Conservation (phyloP, 306 rosid genomes). For the Herpetospermum pedunculosum region DNA sequence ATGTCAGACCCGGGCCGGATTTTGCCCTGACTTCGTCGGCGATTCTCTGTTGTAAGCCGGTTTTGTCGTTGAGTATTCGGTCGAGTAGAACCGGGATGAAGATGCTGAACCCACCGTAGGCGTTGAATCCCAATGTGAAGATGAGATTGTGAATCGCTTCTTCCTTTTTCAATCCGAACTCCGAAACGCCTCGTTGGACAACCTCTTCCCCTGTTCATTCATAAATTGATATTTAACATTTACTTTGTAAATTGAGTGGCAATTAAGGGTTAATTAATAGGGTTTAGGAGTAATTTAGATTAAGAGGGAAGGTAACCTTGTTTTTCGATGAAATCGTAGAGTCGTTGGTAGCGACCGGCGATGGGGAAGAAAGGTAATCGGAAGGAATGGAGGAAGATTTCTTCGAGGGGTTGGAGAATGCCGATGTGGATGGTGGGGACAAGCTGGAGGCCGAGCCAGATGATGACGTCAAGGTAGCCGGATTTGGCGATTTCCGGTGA, state of each 20-base stretch:
- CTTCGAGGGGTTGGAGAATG: constrained; percentile 66
- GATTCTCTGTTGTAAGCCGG: constrained; percentile 43
- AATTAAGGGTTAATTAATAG: too few relatives aligned
- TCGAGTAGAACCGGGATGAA: constrained; percentile 48
- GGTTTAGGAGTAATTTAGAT: too few relatives aligned
- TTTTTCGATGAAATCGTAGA: constrained; percentile 41
- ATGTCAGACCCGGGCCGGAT: constrained; percentile 41
- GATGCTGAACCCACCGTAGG: constrained; percentile 76
- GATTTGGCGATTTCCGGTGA: constrained; percentile 41
- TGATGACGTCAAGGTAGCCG: constrained; percentile 42
- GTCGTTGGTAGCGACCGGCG: constrained; percentile 46
- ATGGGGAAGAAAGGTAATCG: constrained; percentile 59
- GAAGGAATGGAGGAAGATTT: constrained; percentile 77
- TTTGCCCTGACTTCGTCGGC: constrained; percentile 50
- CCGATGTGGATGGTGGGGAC: constrained; percentile 58
- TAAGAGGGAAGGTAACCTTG: too few relatives aligned
- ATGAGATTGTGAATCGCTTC: constrained; percentile 69
- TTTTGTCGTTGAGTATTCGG: constrained; percentile 23
- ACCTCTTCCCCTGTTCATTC: constrained; percentile 49
- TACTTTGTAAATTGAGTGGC: too few relatives aligned
- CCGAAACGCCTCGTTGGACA: constrained; percentile 31
- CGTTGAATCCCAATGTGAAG: constrained; percentile 73
- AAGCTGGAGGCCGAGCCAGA: constrained; percentile 81
- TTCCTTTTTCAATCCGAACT: constrained; percentile 52
- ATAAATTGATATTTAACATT: too few relatives aligned